Evolutionary conservation across 371 early-diverging fungal species (phyloP), one percentile per base, ranked within the genome.

Genomic region (Mortierella sp.): DNA sequence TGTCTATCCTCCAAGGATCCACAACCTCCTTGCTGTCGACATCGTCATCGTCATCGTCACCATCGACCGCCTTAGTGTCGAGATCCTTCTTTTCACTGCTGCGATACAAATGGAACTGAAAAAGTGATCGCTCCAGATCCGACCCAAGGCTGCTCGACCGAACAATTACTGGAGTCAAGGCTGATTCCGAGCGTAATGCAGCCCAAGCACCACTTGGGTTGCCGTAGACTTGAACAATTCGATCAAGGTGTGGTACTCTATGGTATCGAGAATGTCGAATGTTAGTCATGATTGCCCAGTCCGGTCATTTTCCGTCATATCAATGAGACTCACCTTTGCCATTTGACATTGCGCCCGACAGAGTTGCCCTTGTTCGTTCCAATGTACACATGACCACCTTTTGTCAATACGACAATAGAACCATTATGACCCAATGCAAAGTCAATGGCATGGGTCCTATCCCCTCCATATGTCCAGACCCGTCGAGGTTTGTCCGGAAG

Each of bases 181-280:
- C 22, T 5, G 61, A 54, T 24, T 86, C 88, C 3, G 86, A 78
- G n/a, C 86, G 81, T 24, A 88, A 47, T 1, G 85, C 88, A 25
- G 83, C 85, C 81, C 83, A 88, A 12, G 88, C 84, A n/a, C 85
- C 86, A 47, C 83, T 84, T 16, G 86, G 80, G 56, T 81, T 88
- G 2, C 84, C 84, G 29, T 80, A 78, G 0, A 88, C 88, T 27
- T 66, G 76, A 9, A 88, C 80, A 41, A 83, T 79, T 24, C 86
- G 72, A 40, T 88, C 86, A 13, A 88, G 60, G 46, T 79, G 71
- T 3, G 84, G 83, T 12, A 86, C 57, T 13, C 80, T 76, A n/a
- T 14, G 13, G 1, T 16, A 27, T 17, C 21, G 25, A 27, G 27
- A n/a, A n/a, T n/a, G n/a, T n/a, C n/a, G n/a, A n/a, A 22, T 6